Conservation (phyloP, 257 asterid genomes). For the Solanum etuberosum region DNA sequence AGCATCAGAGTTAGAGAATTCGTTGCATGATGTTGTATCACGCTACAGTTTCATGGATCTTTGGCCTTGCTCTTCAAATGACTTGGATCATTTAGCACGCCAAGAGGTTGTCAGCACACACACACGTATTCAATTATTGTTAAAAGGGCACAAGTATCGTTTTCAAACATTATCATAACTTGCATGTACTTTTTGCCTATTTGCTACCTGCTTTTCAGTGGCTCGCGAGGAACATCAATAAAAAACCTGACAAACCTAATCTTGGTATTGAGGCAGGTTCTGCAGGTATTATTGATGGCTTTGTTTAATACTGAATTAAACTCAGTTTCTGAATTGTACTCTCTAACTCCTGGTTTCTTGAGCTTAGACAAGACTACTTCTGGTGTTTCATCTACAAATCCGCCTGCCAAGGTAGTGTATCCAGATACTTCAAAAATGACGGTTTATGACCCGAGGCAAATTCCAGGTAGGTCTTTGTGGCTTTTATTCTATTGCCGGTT, state of each 20-base stretch:
- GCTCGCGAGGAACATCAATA: conserved; percentile 59
- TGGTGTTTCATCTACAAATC: conserved; percentile 32
- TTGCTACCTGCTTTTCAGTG: conserved; percentile 28
- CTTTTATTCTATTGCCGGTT: neutral
- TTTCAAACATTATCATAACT: neutral
- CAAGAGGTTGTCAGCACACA: conserved; percentile 53
- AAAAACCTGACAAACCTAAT: conserved; percentile 52
- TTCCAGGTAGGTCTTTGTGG: conserved; percentile 39
- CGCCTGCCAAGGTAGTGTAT: conserved; percentile 49
- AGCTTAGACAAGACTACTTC: conserved; percentile 39
- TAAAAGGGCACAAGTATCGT: neutral
- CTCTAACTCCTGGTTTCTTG: neutral
- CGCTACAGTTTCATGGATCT: conserved; percentile 92
- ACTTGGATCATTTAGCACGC: conserved; percentile 81
- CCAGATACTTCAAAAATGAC: conserved; percentile 83
- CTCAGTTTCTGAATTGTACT: neutral
- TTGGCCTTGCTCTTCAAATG: conserved; percentile 93
- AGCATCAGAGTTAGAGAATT: conserved; percentile 50
- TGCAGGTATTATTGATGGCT: conserved; percentile 15
- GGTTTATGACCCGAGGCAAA: conserved; percentile 48
- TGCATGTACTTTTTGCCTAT: neutral
- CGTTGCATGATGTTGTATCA: conserved; percentile 81
- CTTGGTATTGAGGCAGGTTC: conserved; percentile 47
- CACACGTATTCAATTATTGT: neutral
- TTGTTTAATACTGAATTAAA: neutral